Evolutionary conservation across 2,329 filamentous ascomycete genomes (phyloP).

Genomic region (Fusarium marasasianum): DNA sequence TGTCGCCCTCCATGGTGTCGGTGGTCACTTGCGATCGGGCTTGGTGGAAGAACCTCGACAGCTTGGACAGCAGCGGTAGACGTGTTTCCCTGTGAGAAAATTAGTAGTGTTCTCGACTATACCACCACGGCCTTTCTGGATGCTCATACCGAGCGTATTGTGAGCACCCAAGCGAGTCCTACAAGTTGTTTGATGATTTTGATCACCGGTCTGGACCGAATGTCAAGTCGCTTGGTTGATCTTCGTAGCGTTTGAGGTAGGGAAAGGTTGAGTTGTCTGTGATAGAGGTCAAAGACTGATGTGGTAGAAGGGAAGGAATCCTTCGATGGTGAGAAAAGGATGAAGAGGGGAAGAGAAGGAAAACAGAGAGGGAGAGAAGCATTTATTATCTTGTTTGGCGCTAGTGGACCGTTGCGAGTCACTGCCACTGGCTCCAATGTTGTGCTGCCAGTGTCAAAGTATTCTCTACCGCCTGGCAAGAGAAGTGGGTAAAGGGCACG

Average conservation of each 20-base stretch:
- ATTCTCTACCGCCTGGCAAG: rapidly evolving
- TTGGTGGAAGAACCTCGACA: neutral
- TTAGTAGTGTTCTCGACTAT: neutral
- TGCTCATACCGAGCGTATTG: rapidly evolving
- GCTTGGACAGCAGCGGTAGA: rapidly evolving
- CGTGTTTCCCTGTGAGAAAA: neutral
- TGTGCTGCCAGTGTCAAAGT: neutral
- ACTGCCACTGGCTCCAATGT: neutral
- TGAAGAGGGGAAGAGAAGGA: neutral
- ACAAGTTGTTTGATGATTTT: neutral
- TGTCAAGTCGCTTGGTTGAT: neutral
- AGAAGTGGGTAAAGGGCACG: rapidly evolving
- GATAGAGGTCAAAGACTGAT: neutral
- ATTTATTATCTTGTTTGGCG: neutral
- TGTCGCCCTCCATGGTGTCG: neutral
- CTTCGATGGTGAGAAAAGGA: neutral
- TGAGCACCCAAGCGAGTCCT: neutral
- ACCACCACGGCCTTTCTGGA: neutral
- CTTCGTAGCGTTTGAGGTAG: neutral
- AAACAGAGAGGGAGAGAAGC: neutral
- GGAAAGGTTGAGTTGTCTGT: neutral
- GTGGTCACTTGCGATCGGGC: neutral
- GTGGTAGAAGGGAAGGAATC: neutral
- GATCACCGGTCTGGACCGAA: rapidly evolving
- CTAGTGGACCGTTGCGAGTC: neutral